Base-by-base conservation (phyloP, 306 rosid species). In the Ochetophila trinervis region DNA sequence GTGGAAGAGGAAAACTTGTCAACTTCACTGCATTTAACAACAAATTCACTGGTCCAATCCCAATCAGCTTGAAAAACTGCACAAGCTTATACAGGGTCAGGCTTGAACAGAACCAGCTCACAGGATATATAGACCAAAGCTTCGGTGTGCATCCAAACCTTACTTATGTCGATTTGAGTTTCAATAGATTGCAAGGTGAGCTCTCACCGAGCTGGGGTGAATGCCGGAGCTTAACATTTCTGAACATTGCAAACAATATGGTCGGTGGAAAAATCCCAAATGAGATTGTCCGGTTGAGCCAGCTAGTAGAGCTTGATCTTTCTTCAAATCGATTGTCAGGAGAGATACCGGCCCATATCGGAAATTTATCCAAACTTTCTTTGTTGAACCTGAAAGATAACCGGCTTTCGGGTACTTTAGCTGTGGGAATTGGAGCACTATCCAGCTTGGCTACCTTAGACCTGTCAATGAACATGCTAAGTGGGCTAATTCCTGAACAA, bases 21-120 rank as follows among this genome's bases (percentile, higher is more conserved):
- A 85, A 82, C 59, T 85, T 85, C 40, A 77, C 67, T 53, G 76
- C 84, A 11, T 67, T 83, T 14, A 63, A 5, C 27, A 85, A 82
- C 66, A 55, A 74, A 54, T 85, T 85, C 79, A 67, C 73, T 0
- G 90, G 87, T 5, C 76, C 87, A 5, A 67, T 85, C 44, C 90
- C 87, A 0, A 23, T 3, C 2, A 82, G 82, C 37, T 74, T 85
- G 22, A 72, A 72, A 70, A 60, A 82, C 24, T 85, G 90, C 17
- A 22, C 35, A 12, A 50, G 71, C 16, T 69, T 85, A 19, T 79
- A 62, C 60, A 79, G 90, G 50, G 85, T 79, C 45, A 21, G 85
- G 60, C 55, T 85, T 0, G 80, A 85, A 42, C 36, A 40, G 1
- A 1, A n/a, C n/a, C n/a, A n/a, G n/a, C n/a, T n/a, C n/a, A n/a